These are phyloP conservation scores for Chaetomiaceae sp. DNA, from an alignment of 2,329 filamentous ascomycete genomes.

Conservation along the genomic window DNA sequence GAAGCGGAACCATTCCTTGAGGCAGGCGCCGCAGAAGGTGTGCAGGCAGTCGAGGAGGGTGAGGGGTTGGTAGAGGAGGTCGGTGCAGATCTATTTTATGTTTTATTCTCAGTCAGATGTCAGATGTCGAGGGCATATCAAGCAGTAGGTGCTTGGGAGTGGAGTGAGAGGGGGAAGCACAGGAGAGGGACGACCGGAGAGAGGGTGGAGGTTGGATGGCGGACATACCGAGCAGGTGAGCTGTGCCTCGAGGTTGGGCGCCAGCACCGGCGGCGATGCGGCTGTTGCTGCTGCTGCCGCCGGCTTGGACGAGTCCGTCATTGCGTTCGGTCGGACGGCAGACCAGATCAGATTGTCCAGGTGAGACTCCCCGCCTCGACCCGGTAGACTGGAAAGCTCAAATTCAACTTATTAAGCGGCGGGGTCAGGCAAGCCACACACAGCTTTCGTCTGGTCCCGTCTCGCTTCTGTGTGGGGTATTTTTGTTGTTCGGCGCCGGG, in stretches of 20 bases:
- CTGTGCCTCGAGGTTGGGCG: slow-evolving; percentile 64
- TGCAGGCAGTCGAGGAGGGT: slow-evolving; percentile 91
- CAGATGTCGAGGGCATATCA: no score
- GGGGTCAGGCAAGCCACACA: no score
- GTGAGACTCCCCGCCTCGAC: not conserved
- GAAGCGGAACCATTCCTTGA: slow-evolving; percentile 93
- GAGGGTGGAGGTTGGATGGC: not conserved
- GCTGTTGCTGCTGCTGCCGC: not conserved
- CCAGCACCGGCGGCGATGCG: slow-evolving; percentile 13
- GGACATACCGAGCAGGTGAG: slow-evolving; percentile 83
- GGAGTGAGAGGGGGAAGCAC: not conserved
- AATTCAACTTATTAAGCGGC: not conserved
- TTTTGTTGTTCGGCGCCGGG: not conserved
- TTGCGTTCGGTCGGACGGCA: not conserved
- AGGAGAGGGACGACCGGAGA: not conserved
- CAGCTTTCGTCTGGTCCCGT: not conserved
- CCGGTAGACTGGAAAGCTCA: not conserved
- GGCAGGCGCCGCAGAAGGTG: slow-evolving; percentile 90
- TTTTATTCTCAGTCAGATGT: no score
- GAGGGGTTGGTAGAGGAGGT: slow-evolving; percentile 84
- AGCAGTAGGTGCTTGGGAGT: slow-evolving; percentile 5
- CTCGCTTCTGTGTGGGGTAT: not conserved
- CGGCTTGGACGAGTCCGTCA: slow-evolving; percentile 9
- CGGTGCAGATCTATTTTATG: slow-evolving; percentile 78
- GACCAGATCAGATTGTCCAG: not conserved